Evolutionary conservation across 2,329 filamentous ascomycete genomes (phyloP), one percentile per base, ranked within the genome.

Genomic region (Sporothrix sp.): DNA sequence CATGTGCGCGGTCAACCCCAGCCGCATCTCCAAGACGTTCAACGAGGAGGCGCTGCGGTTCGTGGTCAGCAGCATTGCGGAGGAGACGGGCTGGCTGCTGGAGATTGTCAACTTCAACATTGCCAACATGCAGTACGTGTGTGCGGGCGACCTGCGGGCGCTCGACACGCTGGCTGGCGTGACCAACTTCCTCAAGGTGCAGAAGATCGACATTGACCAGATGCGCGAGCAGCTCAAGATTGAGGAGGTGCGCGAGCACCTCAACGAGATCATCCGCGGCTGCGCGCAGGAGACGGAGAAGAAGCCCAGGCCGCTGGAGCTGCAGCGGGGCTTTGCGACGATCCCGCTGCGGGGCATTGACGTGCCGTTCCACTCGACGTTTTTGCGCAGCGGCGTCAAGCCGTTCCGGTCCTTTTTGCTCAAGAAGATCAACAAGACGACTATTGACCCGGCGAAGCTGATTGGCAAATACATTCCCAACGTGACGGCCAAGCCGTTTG

Each of bases 391-490:
- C 35, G 94, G 93, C 62, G 93, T 98, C 68, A 98, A 98, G 78
- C 93, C 94, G 42, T 98, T 98, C 88, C 81, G 93, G 59, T 91
- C 84, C 39, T 98, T 98, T 81, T 70, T 98, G 65, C 84, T 97
- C 61, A 98, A 97, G 86, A 98, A 98, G 81, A 97, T 98, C 73
- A 89, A 97, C 78, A 95, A 95, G 81, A 96, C 90, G 21, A 94
- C 87, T 49, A 97, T 98, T 67, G 93, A 98, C 67, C 93, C 93
- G 5, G 85, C 87, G 66, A 97, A 97, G 77, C 73, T 98, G 63
- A 79, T 98, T 59, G 93, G 93, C 63, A 98, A 98, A 72, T 98
- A 98, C 72, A 97, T 98, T 59, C 93, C 93, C 60, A 98, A 98
- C 70, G 94, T 98, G 59, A 98, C 93, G 51, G 93, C 93, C 52